A percentile compares a stretch with the other conserved stretches of the same genome.
phyloP scores from a whole-genome alignment of 345 rosid genomes.

The Cochlearia excelsa region DNA sequence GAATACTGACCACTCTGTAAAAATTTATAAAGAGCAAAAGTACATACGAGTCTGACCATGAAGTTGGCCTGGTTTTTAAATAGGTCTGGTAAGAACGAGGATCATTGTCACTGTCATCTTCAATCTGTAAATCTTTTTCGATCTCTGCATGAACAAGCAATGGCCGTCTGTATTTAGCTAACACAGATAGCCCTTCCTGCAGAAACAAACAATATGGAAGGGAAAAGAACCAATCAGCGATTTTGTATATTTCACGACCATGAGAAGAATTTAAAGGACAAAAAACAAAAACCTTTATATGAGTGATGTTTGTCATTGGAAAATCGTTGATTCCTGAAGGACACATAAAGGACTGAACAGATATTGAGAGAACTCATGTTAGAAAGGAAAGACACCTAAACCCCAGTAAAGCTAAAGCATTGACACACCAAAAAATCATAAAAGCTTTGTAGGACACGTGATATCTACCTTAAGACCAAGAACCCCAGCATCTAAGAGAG shows the following conservation, averaged over 20 bases:
- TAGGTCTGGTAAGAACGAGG: constrained; percentile 74
- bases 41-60: constrained; percentile 50
- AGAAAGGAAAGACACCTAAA: constrained; percentile 1
- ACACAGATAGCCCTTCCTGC: constrained; percentile 73
- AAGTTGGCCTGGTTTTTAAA: constrained; percentile 75
- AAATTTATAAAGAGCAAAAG: neutral
- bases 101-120: constrained; percentile 39
- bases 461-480: constrained; percentile 85
- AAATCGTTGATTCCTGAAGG: constrained; percentile 97
- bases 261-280: constrained; percentile 1
- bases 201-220: constrained; percentile 22
- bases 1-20: neutral
- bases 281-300: constrained; percentile 63
- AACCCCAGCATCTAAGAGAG: constrained; percentile 77
- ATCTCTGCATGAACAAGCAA: constrained; percentile 94
- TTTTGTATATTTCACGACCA: neutral
- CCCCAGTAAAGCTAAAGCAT: neutral
- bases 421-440: constrained; percentile 2
- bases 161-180: constrained; percentile 83
- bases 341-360: constrained; percentile 89
- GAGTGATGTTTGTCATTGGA: constrained; percentile 83
- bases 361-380: constrained; percentile 27
- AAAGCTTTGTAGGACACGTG: neutral
- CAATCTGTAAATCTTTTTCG: constrained; percentile 44
- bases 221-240: neutral